Evolutionary conservation across 768 basidiomycete species (phyloP).

Genomic region (Clitopilus passeckerianus): DNA sequence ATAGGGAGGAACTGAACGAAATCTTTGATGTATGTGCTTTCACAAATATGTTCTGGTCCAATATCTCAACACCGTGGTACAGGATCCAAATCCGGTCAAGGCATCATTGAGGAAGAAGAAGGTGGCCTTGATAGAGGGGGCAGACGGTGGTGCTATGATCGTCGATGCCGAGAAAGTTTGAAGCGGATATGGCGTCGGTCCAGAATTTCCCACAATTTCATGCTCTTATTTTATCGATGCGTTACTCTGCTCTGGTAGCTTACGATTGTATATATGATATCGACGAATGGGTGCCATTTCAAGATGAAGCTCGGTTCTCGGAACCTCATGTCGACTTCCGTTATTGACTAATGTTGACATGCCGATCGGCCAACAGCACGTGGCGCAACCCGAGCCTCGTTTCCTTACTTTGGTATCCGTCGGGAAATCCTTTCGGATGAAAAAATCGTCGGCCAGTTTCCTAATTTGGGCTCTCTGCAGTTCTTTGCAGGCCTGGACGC

Average conservation of each 20-base stretch:
- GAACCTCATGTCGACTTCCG: neutral
- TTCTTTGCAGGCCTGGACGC: neutral
- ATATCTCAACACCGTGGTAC: neutral
- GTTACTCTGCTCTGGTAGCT: no score
- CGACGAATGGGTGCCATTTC: neutral
- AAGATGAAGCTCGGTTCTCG: neutral
- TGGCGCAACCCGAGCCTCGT: neutral
- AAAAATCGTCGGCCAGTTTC: neutral
- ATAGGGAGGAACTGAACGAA: slow-evolving; percentile 36
- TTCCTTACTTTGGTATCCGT: neutral
- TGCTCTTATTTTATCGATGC: neutral
- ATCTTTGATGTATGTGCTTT: slow-evolving; percentile 27
- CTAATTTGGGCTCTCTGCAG: neutral
- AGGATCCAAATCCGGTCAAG: slow-evolving; percentile 35
- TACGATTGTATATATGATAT: neutral
- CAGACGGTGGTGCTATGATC: slow-evolving; percentile 16
- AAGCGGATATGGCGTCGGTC: neutral
- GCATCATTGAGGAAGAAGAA: slow-evolving; percentile 34
- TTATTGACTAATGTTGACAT: neutral
- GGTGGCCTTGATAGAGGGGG: slow-evolving; percentile 32
- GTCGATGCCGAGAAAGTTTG: slow-evolving; percentile 11
- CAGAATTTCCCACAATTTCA: neutral
- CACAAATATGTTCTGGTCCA: neutral
- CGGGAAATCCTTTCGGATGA: neutral
- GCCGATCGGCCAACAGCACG: neutral